A percentile compares a stretch with the other conserved stretches of the same genome.
These are phyloP conservation scores for Pestalotiopsis sp. DNA, from an alignment of 2,329 filamentous ascomycete genomes.

Conservation along the genomic window DNA sequence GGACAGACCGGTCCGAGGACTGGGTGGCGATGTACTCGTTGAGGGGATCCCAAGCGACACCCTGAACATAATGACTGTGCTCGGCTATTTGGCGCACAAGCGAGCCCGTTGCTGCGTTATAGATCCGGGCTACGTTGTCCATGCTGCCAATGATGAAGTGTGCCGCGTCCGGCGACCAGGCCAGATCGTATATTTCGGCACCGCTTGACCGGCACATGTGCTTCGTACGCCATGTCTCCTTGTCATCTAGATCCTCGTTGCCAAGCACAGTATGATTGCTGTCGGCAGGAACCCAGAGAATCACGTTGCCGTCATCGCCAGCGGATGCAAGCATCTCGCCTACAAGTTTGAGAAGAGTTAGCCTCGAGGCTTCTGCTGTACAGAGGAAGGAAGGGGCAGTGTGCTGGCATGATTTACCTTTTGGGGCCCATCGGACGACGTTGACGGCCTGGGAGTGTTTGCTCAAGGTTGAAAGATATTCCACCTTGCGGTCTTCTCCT, in stretches of 20 bases:
- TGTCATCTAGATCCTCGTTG: conserved; percentile 85
- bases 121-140: conserved; percentile 97
- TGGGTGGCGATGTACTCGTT: conserved; percentile 99
- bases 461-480: conserved; percentile 86
- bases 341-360: conserved; percentile 36
- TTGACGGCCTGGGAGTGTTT: conserved; percentile 98
- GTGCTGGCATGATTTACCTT: conserved; percentile 60
- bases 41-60: conserved; percentile 95
- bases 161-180: conserved; percentile 95
- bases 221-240: conserved; percentile 95
- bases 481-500: conserved; percentile 85
- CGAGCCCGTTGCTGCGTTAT: conserved; percentile 82
- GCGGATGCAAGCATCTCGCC: conserved; percentile 93
- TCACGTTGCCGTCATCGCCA: conserved; percentile 95
- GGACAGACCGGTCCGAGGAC: conserved; percentile 95
- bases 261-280: conserved; percentile 71
- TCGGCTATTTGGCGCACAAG: conserved; percentile 92
- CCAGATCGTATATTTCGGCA: conserved; percentile 96
- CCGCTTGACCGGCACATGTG: conserved; percentile 96
- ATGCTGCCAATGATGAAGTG: conserved; percentile 99
- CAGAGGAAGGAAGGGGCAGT: neutral
- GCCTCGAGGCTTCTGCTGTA: neutral
- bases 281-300: conserved; percentile 93
- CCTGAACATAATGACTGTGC: conserved; percentile 97
- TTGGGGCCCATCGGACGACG: conserved; percentile 93